Conservation (phyloP, 768 basidiomycete species). For the Roridomyces roridus region DNA sequence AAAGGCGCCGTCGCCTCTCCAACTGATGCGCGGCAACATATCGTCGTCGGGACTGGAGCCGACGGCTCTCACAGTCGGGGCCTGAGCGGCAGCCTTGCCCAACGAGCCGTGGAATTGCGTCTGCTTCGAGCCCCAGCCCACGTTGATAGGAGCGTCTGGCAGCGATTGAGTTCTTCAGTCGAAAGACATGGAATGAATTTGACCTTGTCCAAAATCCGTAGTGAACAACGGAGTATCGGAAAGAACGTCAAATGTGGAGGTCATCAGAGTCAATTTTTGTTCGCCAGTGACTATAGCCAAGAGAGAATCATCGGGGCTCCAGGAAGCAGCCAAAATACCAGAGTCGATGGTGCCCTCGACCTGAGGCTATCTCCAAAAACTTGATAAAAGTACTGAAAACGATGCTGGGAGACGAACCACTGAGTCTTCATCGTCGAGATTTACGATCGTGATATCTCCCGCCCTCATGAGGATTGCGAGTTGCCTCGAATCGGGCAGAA, state of each 20-base stretch:
- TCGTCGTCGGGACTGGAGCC: slow-evolving; percentile 78
- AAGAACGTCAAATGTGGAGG: slow-evolving; percentile 85
- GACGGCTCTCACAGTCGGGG: slow-evolving; percentile 44
- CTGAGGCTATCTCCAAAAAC: slow-evolving; percentile 58
- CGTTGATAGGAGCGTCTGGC: slow-evolving; percentile 87
- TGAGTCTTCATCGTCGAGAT: slow-evolving; percentile 55
- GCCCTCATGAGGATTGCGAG: slow-evolving; percentile 72
- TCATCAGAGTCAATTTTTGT: slow-evolving; percentile 87
- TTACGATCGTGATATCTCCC: slow-evolving; percentile 83
- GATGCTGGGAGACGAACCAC: slow-evolving; percentile 42
- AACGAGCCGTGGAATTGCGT: slow-evolving; percentile 98
- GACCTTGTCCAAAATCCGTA: slow-evolving; percentile 87
- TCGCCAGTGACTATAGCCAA: slow-evolving; percentile 85
- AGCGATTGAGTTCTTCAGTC: slow-evolving; percentile 16
- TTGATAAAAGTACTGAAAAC: slow-evolving; percentile 14
- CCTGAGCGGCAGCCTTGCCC: slow-evolving; percentile 83
- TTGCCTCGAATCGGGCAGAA: slow-evolving; percentile 73
- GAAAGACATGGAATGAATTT: background rate
- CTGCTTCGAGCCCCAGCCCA: slow-evolving; percentile 97
- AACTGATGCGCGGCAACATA: slow-evolving; percentile 73
- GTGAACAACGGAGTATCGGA: slow-evolving; percentile 78
- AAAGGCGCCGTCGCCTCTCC: slow-evolving; percentile 92
- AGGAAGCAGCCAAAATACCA: slow-evolving; percentile 81
- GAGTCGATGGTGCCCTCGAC: slow-evolving; percentile 88
- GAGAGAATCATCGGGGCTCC: slow-evolving; percentile 94